Evolutionary conservation across 2,329 filamentous ascomycete species (phyloP).

Genomic region (Cadophora luteo-olivacea): DNA sequence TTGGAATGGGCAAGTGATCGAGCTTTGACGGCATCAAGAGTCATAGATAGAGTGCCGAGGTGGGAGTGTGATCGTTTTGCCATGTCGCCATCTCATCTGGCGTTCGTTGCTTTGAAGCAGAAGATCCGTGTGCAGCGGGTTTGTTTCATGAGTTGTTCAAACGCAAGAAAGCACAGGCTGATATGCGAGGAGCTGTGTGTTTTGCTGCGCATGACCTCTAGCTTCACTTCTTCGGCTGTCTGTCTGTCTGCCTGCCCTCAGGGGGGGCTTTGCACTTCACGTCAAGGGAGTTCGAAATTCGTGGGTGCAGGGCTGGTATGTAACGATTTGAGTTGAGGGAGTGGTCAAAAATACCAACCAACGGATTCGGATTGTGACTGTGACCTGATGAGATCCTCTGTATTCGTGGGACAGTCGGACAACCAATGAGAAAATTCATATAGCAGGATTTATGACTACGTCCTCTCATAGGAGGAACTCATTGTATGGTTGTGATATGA

Average conservation of each 20-base stretch:
- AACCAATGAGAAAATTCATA: conserved; percentile 27
- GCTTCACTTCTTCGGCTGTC: conserved; percentile 3
- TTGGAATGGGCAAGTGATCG: conserved; percentile 8
- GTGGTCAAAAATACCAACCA: conserved; percentile 1
- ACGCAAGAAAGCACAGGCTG: conserved; percentile 16
- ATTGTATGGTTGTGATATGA: conserved; percentile 6
- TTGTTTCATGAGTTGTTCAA: conserved; percentile 35
- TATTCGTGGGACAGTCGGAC: neutral
- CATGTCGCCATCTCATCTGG: neutral
- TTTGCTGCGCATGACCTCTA: conserved; percentile 22
- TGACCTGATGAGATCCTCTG: neutral
- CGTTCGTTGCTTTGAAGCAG: neutral
- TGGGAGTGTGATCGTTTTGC: conserved; percentile 19
- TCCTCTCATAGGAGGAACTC: neutral
- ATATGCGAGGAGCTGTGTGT: neutral
- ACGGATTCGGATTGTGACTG: neutral
- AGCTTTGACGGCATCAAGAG: conserved; percentile 13
- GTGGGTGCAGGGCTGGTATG: neutral
- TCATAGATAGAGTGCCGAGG: conserved; percentile 18
- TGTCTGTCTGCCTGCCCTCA: neutral
- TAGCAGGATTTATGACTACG: neutral
- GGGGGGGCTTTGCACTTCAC: neutral
- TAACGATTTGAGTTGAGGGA: neutral
- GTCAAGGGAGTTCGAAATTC: neutral
- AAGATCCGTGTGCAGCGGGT: conserved; percentile 13